Percentiles rank a stretch among this genome's conserved stretches.
phyloP scores from a whole-genome alignment of 129 eudicot species.

The Erigeron canadensis region DNA sequence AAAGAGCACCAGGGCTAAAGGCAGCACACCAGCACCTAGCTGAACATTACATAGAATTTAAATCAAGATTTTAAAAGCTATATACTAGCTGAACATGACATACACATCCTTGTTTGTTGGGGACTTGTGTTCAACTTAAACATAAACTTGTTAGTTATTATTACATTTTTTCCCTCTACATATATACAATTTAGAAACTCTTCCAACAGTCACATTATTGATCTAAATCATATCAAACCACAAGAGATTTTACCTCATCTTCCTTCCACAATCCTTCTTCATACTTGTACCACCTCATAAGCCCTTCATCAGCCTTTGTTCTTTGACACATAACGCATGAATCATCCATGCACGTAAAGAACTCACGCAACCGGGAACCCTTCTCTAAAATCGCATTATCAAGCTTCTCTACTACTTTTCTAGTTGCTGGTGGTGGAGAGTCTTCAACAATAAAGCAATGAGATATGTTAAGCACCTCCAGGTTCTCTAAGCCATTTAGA shows the following conservation, averaged over 20 bases:
- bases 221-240: slow-evolving; percentile 35
- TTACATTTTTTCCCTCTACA: slow-evolving; percentile 14
- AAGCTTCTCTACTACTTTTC: slow-evolving; percentile 35
- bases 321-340: slow-evolving; percentile 57
- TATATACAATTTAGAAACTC: background rate
- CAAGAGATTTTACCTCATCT: slow-evolving; percentile 65
- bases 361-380: slow-evolving; percentile 43
- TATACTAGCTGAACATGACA: background rate
- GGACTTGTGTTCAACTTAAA: background rate
- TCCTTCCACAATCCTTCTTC: slow-evolving; percentile 63
- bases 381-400: slow-evolving; percentile 46
- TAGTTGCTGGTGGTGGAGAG: slow-evolving; percentile 41
- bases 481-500: slow-evolving; percentile 42
- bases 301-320: slow-evolving; percentile 57
- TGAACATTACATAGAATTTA: background rate
- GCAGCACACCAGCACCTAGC: too few relatives aligned
- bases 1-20: background rate
- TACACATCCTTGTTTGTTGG: background rate
- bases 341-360: slow-evolving; percentile 49
- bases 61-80: too few relatives aligned
- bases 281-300: slow-evolving; percentile 79
- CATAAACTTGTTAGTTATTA: slow-evolving; percentile 11
- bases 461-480: slow-evolving; percentile 71
- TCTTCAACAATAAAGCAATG: slow-evolving; percentile 53
- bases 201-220: background rate